Evolutionary conservation across 495 filamentous ascomycete species (phyloP), one percentile per base, ranked within the genome.

Genomic region (Platismatia glauca): DNA sequence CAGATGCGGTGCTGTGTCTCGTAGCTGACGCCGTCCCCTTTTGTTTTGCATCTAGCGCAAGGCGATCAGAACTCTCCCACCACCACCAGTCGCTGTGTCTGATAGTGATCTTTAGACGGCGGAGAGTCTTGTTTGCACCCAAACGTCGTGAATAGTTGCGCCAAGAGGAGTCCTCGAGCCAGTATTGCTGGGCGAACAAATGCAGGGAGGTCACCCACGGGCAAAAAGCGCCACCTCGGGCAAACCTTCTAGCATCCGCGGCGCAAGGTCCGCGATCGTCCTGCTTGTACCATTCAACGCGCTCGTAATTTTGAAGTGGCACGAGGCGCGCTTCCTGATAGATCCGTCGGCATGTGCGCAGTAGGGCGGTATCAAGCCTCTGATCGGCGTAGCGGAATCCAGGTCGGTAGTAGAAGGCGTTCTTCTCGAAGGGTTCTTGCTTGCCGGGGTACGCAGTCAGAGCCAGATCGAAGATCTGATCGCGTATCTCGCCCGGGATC

Each of bases 61-160:
- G 53, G 0, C 66, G 57, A 11, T 37, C 58, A 11, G 66, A 66
- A 22, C 43, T 35, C 62, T 74, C 72, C 72, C 72, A 72, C 38
- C 46, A 68, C 65, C 67, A 73, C 72, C 73, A 75, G 58, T 75
- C 73, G 12, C 68, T 70, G 50, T 74, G 68, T 3, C 73, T 60
- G 34, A 75, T 15, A 7, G 72, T 74, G 22, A 75, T 61, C 33
- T 59, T 71, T 1, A 75, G 46, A 31, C 55, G 57, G 16, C 41
- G 43, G 9, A 62, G 59, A 24, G 7, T 50, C 15, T 59, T 18
- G 46, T 33, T 48, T 7, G 44, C n/a, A 3, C 24, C 24, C 8
- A 57, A 27, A 24, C 44, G 52, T 8, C 29, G 29, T 16, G 20
- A 22, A 2, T 12, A 3, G 5, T n/a, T 33, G 39, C 52, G 64